Evolutionary conservation across 768 basidiomycete genomes (phyloP), one percentile per base, ranked within the genome.

Genomic region (Podaxis rugospora): DNA sequence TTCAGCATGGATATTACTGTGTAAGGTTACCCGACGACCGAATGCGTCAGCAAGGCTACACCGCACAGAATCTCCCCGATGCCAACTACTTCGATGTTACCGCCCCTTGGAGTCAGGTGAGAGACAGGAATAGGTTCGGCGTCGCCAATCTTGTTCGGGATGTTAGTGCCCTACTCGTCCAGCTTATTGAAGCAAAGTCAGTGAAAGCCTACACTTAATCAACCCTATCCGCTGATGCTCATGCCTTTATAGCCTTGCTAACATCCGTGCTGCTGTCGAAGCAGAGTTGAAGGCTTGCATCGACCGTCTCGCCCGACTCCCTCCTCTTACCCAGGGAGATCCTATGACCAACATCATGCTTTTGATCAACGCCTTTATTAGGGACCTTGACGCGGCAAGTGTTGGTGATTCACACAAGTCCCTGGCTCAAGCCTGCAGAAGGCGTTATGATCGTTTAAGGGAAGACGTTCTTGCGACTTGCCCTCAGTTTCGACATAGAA

Each of bases 11-110:
- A 5, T 89, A 88, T 61, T 88, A 83, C 57, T 86, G 84, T 18
- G 84, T 88, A 28, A 84, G 85, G 46, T 82, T 87, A 7, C 84
- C 85, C 0, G 80, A 86, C 52, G 89, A 88, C 64, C 71, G 67
- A 1, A 80, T 87, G 59, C 82, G 89, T 0, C 61, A 66, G 13
- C 64, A 67, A 39, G 67, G 69, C 3, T 67, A 80, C 10, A 69
- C 78, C 0, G 74, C 74, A 14, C 51, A 64, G 0, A 80, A 75
- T 18, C 70, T 75, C 4, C 76, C 82, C 51, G 81, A 80, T 0
- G 59, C 67, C 0, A 60, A 72, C 0, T 88, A 81, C 64, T 89
- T 90, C 66, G 62, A 73, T 13, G 66, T 63, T 0, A 82, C 73
- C 1, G 16, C 69, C 0, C 87, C 87, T 0, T 90, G 89, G 89